Base-by-base conservation (phyloP, 257 asterid genomes). In the Eustoma russellianum region DNA sequence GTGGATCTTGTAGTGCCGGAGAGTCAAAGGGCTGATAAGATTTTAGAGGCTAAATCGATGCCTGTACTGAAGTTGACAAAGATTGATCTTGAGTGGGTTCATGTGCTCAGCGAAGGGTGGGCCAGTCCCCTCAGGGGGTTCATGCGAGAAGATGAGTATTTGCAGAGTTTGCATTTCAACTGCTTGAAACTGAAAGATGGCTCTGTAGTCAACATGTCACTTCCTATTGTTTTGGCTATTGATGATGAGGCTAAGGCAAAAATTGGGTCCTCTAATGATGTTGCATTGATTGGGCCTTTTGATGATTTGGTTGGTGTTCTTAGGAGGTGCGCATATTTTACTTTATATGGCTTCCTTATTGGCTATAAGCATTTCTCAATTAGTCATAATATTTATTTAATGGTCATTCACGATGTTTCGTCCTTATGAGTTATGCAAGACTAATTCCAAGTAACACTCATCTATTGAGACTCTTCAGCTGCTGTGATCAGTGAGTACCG, bases 81-180 rank as follows among this genome's bases (percentile, higher is more conserved):
- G 65, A 88, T 84, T 59, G 96, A 88, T 77, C 74, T 82, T 41
- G 83, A 88, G 66, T 88, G 96, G 96, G 93, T 84, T 60, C 96
- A 88, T 50, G 94, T 88, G 68, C 62, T 84, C n/a, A 72, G 93
- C 41, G 94, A 88, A 77, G 96, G 96, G 14, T 84, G 96, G 94
- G 93, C 94, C 0, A 83, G 85, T 67, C 96, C 96, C 0, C 70
- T 88, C 59, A 78, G 65, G 69, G 94, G 90, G 13, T 88, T 88
- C 56, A 88, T 88, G 94, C 68, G 96, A 50, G 94, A 88, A 61
- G 73, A 78, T 45, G 94, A 88, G 79, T 88, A 84, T 72, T 59
- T 88, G 65, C 94, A 88, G 80, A 76, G 83, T 71, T 66, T 88
- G 85, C 96, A 88, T 78, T 88, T 88, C 44, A 88, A 82, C 76